Conservation (phyloP, 2,329 filamentous ascomycete genomes). For the Orbilia quercus region DNA sequence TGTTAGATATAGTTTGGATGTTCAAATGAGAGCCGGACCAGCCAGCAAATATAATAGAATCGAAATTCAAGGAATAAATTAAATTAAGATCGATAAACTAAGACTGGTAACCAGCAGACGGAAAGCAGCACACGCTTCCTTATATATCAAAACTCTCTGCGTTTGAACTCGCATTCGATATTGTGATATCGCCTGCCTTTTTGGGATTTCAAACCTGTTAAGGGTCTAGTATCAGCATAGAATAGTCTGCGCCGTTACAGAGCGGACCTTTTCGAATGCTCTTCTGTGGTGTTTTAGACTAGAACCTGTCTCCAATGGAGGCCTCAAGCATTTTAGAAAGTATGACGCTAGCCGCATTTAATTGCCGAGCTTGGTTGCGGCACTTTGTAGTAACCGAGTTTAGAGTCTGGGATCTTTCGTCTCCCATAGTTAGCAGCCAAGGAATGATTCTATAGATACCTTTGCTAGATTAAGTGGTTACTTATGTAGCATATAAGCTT, state of each 20-base stretch:
- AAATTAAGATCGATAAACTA: not conserved
- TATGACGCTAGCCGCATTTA: no score
- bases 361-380: no score
- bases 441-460: no score
- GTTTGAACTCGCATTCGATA: not conserved
- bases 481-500: no score
- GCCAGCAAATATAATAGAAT: not conserved
- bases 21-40: not conserved
- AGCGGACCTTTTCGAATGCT: not conserved
- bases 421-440: no score
- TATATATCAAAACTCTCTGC: not conserved
- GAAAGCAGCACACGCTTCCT: not conserved
- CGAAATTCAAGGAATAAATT: not conserved
- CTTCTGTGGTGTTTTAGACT: constrained; percentile 14
- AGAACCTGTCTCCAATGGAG: not conserved
- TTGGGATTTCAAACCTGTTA: not conserved
- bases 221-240: not conserved
- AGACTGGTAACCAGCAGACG: not conserved
- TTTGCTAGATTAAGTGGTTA: no score
- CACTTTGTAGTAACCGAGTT: no score
- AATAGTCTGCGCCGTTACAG: constrained; percentile 10
- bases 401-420: no score
- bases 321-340: no score
- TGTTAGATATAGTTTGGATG: not conserved
- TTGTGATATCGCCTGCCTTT: not conserved